Percentiles rank a stretch among this genome's conserved stretches.
Conservation (phyloP, 257 asterid species). For the Solanum neorickii region DNA sequence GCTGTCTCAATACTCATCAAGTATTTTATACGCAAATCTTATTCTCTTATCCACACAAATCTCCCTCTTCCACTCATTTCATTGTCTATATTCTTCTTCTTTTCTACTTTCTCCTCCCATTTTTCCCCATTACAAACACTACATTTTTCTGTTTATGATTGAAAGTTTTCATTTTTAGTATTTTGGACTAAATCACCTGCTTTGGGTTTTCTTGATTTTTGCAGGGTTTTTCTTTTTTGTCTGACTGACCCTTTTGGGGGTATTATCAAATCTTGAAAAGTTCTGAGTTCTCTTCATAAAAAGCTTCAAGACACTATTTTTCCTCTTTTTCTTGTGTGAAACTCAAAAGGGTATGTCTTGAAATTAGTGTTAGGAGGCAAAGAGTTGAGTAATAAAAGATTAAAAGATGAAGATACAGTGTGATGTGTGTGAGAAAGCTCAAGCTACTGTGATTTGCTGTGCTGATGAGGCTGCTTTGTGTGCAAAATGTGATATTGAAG, state of each 20-base stretch:
- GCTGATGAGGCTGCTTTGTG: constrained; percentile 99
- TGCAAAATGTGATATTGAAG: constrained; percentile 67
- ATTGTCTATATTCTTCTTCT: not conserved
- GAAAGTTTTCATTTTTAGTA: not conserved
- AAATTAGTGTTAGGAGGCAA: not conserved
- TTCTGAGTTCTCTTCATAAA: not conserved
- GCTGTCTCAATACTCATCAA: constrained; percentile 21
- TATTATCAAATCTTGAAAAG: not conserved
- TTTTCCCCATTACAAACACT: not conserved
- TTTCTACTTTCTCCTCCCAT: not conserved
- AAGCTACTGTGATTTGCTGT: constrained; percentile 91
- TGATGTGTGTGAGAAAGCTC: constrained; percentile 95
- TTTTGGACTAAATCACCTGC: not conserved
- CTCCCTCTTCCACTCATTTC: not conserved
- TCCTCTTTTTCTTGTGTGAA: not conserved
- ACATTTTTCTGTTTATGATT: not conserved
- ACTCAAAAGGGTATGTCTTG: not conserved
- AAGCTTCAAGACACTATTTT: not conserved
- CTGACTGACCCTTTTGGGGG: not conserved
- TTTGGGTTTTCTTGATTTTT: not conserved
- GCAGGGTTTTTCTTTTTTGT: not conserved
- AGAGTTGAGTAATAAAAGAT: constrained; percentile 12
- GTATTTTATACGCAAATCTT: constrained; percentile 27
- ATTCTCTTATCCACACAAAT: not conserved
- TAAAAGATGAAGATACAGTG: constrained; percentile 87